Base-by-base conservation (phyloP, 1,284 basidiomycete species). In the Fistulinella staudtii region DNA sequence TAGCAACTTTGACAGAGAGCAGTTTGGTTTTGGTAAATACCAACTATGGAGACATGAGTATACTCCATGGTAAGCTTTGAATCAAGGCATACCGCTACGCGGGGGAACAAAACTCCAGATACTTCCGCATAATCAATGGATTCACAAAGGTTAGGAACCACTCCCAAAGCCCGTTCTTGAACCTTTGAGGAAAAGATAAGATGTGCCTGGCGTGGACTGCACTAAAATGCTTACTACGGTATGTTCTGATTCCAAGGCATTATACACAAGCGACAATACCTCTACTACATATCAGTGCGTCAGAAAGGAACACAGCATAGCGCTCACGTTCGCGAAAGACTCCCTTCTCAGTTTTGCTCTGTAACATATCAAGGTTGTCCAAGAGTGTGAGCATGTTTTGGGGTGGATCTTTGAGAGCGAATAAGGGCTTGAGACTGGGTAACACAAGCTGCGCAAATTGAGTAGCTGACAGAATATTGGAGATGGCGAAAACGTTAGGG, bases 401-500 rank as follows among this genome's bases (percentile, higher is more conserved):
- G 1, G 95, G 93, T 18, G 96, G 95, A 59, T 99, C 96, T 65
- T 90, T 93, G 55, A 98, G 72, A 0, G 73, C 73, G 56, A 99
- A 99, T 11, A 99, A 67, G 0, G 94, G 94, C 59, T 89, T 93
- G 28, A 99, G 73, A 58, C 85, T 89, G 1, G 92, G 92, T 9
- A 99, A 71, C 5, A 94, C 89, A 39, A 82, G 77, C 2, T 72
- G 72, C 0, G 85, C 84, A 59, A 99, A 99, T 58, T 95, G 92
- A 13, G 76, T 64, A 27, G 91, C 76, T 15, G 83, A 80, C 35
- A 98, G 73, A 22, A 82, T 77, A 51, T 79, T 82, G 9, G 90
- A 82, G 49, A 99, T 99, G 45, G 80, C 78, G 60, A 98, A 96
- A n/a, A 98, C 88, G 64, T 97, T 97, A 1, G 95, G 95, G n/a